These are phyloP conservation scores for Aspergillus sp. DNA, from an alignment of 2,329 filamentous ascomycete species.

Conservation along the genomic window DNA sequence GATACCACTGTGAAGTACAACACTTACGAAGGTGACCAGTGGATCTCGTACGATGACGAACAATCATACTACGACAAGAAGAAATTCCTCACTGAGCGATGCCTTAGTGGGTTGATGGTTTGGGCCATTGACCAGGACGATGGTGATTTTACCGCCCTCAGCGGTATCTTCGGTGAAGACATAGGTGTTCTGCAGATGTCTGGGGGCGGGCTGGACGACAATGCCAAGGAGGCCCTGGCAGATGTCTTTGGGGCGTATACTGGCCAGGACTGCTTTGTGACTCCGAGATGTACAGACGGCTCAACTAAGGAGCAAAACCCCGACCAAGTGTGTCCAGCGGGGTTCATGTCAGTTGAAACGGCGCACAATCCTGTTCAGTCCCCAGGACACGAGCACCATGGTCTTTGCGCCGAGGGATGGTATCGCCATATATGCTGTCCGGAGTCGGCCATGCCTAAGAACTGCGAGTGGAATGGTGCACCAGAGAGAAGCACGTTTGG, in stretches of 20 bases:
- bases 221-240: not conserved
- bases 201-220: not conserved
- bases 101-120: slow-evolving; percentile 3
- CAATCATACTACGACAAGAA: not conserved
- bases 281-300: slow-evolving; percentile 24
- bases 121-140: slow-evolving; percentile 6
- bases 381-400: not conserved
- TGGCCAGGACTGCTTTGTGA: slow-evolving; percentile 6
- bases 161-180: not conserved
- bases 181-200: not conserved
- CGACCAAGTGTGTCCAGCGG: slow-evolving; percentile 23
- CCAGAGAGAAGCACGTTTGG: slow-evolving; percentile 18
- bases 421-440: slow-evolving; percentile 32
- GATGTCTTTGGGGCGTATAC: not conserved
- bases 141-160: not conserved
- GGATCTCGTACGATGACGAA: slow-evolving; percentile 6
- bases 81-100: not conserved
- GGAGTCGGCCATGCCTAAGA: slow-evolving; percentile 24
- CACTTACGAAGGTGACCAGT: not conserved
- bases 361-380: slow-evolving; percentile 15
- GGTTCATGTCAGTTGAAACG: slow-evolving; percentile 14
- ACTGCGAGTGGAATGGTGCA: slow-evolving; percentile 28
- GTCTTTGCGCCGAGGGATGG: slow-evolving; percentile 21
- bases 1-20: not conserved
- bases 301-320: slow-evolving; percentile 10